Evolutionary conservation across 495 filamentous ascomycete species (phyloP).

Genomic region (Neurospora tetraspora): DNA sequence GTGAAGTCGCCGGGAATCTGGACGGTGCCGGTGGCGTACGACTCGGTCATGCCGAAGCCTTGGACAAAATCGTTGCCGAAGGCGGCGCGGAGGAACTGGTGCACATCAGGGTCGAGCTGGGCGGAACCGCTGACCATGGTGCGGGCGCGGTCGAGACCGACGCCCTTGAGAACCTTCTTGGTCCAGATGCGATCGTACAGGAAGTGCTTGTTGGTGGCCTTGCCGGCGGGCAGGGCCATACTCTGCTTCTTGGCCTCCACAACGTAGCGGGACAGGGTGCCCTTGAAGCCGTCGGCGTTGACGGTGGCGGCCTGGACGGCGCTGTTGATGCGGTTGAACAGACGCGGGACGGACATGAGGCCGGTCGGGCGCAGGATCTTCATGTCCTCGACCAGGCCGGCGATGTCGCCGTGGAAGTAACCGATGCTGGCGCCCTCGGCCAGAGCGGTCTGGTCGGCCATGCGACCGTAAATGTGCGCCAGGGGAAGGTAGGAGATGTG

Average conservation of each 20-base stretch:
- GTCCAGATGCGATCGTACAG: slow-evolving; percentile 90
- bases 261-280: slow-evolving; percentile 68
- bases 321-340: slow-evolving; percentile 84
- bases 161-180: slow-evolving; percentile 70
- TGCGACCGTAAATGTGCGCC: slow-evolving; percentile 86
- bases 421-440: slow-evolving; percentile 69
- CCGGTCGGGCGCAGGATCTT: slow-evolving; percentile 74
- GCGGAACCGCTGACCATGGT: slow-evolving; percentile 84
- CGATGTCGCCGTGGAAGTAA: slow-evolving; percentile 90
- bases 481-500: slow-evolving; percentile 83
- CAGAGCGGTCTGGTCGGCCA: slow-evolving; percentile 67
- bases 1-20: slow-evolving; percentile 63
- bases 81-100: slow-evolving; percentile 78
- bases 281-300: slow-evolving; percentile 70
- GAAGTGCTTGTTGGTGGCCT: slow-evolving; percentile 71
- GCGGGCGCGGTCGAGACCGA: slow-evolving; percentile 66
- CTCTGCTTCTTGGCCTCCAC: slow-evolving; percentile 70
- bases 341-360: slow-evolving; percentile 82
- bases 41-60: slow-evolving; percentile 91
- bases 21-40: slow-evolving; percentile 68
- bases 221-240: slow-evolving; percentile 56
- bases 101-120: slow-evolving; percentile 77
- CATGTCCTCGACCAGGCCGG: slow-evolving; percentile 80
- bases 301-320: slow-evolving; percentile 70
- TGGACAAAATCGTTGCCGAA: slow-evolving; percentile 74